Conservation (phyloP, 768 basidiomycete species). For the Omphalotus guepiniiformis region DNA sequence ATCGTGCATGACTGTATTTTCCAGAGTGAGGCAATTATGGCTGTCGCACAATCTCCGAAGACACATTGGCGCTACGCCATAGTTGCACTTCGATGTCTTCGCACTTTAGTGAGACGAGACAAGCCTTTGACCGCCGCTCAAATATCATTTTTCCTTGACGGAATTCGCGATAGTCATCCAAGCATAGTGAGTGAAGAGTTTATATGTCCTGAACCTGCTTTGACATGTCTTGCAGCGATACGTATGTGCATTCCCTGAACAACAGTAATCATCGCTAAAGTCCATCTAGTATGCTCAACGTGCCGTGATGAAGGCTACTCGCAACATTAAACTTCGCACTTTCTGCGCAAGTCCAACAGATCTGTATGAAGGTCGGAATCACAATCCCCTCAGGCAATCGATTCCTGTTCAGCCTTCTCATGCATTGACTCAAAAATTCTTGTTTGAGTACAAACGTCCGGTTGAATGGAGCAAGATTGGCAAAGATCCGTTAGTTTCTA, state of each 20-base stretch:
- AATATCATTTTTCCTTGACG: slow-evolving; percentile 55
- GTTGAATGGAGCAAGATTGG: slow-evolving; percentile 31
- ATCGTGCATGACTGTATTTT: not conserved
- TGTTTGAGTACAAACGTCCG: slow-evolving; percentile 52
- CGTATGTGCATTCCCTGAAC: slow-evolving; percentile 31
- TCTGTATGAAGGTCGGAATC: slow-evolving; percentile 54
- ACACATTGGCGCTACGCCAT: slow-evolving; percentile 84
- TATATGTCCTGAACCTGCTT: not conserved
- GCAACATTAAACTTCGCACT: slow-evolving; percentile 80
- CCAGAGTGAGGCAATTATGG: slow-evolving; percentile 43
- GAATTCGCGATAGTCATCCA: slow-evolving; percentile 58
- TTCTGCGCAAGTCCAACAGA: slow-evolving; percentile 52
- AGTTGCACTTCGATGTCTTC: slow-evolving; percentile 61
- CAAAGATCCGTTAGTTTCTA: slow-evolving; percentile 40
- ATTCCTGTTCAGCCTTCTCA: slow-evolving; percentile 43
- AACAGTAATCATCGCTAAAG: slow-evolving; percentile 3
- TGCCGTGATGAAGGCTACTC: slow-evolving; percentile 71
- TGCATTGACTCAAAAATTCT: slow-evolving; percentile 50
- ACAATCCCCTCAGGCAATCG: slow-evolving; percentile 61
- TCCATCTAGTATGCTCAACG: slow-evolving; percentile 58
- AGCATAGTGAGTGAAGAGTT: slow-evolving; percentile 63
- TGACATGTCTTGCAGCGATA: slow-evolving; percentile 42
- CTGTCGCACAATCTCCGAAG: slow-evolving; percentile 51
- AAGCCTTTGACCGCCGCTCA: slow-evolving; percentile 43
- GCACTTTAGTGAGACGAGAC: slow-evolving; percentile 68